Conservation (phyloP, 257 asterid genomes). For the Salvia miltiorrhiza region DNA sequence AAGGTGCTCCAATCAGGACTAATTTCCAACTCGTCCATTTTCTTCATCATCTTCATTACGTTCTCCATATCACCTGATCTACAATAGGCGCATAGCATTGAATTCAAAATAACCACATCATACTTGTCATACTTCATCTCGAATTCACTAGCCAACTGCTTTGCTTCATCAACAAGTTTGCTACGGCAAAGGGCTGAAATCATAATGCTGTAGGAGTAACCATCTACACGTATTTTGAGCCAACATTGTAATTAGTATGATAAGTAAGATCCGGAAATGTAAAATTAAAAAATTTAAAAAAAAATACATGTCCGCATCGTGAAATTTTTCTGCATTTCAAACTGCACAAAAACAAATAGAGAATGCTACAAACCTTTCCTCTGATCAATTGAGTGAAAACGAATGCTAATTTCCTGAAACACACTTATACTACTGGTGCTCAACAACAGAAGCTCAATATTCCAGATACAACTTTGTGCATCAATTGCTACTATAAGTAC, state of each 20-base stretch:
- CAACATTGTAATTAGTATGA: constrained; percentile 22
- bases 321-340: constrained; percentile 7
- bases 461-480: background rate
- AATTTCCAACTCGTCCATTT: constrained; percentile 81
- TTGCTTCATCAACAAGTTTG: constrained; percentile 81
- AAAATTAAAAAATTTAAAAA: constrained; percentile 3
- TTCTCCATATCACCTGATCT: constrained; percentile 91
- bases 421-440: background rate
- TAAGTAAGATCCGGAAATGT: constrained; percentile 10
- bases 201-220: constrained; percentile 94
- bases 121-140: constrained; percentile 78
- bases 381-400: constrained; percentile 17
- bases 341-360: background rate
- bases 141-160: constrained; percentile 69
- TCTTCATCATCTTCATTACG: constrained; percentile 94
- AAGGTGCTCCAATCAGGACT: constrained; percentile 88
- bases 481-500: background rate
- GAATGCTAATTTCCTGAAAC: background rate
- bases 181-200: constrained; percentile 85
- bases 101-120: constrained; percentile 83
- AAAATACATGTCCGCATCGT: background rate
- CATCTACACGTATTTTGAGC: constrained; percentile 51
- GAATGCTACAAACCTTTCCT: background rate
- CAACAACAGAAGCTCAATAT: background rate
- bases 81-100: constrained; percentile 92